Base-by-base conservation (phyloP, 23 red algal species). In the Gracilariopsis chorda region DNA sequence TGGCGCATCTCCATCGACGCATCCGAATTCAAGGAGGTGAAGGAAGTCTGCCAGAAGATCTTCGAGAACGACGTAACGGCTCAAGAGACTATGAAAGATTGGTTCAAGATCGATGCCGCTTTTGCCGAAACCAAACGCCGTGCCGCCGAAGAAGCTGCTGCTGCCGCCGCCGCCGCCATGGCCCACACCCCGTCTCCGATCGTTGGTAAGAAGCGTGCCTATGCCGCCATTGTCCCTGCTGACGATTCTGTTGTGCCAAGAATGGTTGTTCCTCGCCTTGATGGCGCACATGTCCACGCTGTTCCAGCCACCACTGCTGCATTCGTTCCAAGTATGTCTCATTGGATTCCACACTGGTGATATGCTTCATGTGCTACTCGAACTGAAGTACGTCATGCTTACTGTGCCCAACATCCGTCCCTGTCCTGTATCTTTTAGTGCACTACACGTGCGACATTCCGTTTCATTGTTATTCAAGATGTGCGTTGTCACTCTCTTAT, bases 1-100 rank as follows among this genome's bases (percentile, higher is more conserved):
- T 97, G 95, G 95, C 92, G 77, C 51, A 94, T 97, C 36, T 86
- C 75, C 43, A 80, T 97, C 23, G 44, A 80, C 8, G 61, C 48
- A 1, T 77, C 90, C 2, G 90, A 88, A 2, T 93, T 93, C 71
- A 78, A 78, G 37, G 51, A 90, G n/a, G 71, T 90, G 48, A 90
- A 90, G 37, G 82, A 72, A 52, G 45, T 53, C 8, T 70, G 39
- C 3, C 52, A 87, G 34, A 55, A 57, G 65, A 70, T 87, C 48
- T 57, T 57, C 44, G 82, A 67, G 19, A 19, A 42, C 48, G 64
- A 74, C 33, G 43, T 32, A 7, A 51, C 32, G 17, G 82, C 60
- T 2, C 52, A 55, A 27, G 32, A 87, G 25, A 59, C 30, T 8
- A 87, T 87, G 59, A 57, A 63, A 9, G 65, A 74, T 14, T 87